Evolutionary conservation across 768 basidiomycete species (phyloP).

Genomic region (Lepiota venenata): DNA sequence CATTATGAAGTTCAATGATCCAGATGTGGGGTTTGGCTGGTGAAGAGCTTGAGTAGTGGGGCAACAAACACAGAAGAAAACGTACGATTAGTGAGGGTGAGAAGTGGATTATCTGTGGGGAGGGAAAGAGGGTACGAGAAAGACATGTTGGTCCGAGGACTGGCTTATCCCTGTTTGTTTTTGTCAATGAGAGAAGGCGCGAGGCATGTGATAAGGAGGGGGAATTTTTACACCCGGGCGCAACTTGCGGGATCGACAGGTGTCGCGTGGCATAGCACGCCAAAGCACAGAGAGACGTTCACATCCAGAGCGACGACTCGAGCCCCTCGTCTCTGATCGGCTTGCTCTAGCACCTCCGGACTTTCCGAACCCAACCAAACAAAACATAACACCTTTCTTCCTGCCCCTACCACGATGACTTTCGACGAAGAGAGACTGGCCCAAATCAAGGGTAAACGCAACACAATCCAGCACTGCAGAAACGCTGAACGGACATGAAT

Average conservation of each 20-base stretch:
- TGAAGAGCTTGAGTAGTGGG: not conserved
- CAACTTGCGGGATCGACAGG: no score
- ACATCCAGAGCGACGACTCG: no score
- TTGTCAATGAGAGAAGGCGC: not conserved
- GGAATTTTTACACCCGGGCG: no score
- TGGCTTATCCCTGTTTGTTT: not conserved
- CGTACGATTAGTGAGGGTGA: constrained; percentile 70
- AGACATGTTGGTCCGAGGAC: not conserved
- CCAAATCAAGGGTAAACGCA: constrained; percentile 47
- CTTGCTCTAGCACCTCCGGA: constrained; percentile 5
- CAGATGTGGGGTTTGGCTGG: constrained; percentile 60
- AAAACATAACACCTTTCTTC: constrained; percentile 20
- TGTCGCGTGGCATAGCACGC: no score
- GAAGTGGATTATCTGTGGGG: constrained; percentile 34
- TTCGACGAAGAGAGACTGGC: constrained; percentile 33
- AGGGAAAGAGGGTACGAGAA: constrained; percentile 1
- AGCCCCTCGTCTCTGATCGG: not conserved
- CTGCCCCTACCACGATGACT: constrained; percentile 33
- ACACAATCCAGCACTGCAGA: not conserved
- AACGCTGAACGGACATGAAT: not conserved
- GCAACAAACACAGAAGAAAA: not conserved
- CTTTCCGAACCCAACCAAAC: constrained; percentile 16
- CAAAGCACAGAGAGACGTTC: no score
- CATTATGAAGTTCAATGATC: constrained; percentile 82
- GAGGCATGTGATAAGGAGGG: constrained; percentile 1